Conservation (phyloP, 352 stramenopile genomes). For the Elongisporangium anandrum region DNA sequence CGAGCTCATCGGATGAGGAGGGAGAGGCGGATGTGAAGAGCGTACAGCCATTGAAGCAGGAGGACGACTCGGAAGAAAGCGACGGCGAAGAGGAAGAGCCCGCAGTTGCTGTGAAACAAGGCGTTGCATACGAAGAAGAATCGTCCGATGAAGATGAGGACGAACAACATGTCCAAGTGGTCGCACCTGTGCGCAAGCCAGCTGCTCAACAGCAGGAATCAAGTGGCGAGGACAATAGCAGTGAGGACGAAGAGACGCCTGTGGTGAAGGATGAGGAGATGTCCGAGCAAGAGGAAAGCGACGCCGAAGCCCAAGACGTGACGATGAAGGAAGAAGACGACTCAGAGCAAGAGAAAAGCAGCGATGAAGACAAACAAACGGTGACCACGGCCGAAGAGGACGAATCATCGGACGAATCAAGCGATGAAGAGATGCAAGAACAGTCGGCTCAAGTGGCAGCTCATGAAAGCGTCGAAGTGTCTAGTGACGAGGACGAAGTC, state of each 20-base stretch:
- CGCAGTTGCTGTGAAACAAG: too few relatives aligned
- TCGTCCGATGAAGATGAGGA: not conserved
- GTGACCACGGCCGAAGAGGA: not conserved
- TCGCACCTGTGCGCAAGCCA: not conserved
- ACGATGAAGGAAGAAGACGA: slow-evolving; percentile 4
- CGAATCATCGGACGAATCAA: not conserved
- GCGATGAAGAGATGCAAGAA: not conserved
- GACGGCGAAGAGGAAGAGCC: too few relatives aligned
- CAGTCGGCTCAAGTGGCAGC: not conserved
- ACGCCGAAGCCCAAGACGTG: not conserved
- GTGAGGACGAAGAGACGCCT: not conserved
- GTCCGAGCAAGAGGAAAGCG: not conserved
- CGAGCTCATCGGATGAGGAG: too few relatives aligned
- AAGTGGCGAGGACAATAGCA: not conserved
- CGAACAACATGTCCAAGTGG: not conserved
- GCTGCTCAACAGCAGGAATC: not conserved
- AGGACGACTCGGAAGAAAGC: not conserved
- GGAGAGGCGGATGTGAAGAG: not conserved
- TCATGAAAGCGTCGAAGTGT: not conserved
- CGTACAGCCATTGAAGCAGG: not conserved
- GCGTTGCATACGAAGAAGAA: not conserved
- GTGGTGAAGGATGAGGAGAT: slow-evolving; percentile 2
- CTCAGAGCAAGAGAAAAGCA: slow-evolving; percentile 6
- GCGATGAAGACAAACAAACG: not conserved
- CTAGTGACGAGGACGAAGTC: not conserved